phyloP scores from a whole-genome alignment of 306 rosid species.

The Glycine tomentella region DNA sequence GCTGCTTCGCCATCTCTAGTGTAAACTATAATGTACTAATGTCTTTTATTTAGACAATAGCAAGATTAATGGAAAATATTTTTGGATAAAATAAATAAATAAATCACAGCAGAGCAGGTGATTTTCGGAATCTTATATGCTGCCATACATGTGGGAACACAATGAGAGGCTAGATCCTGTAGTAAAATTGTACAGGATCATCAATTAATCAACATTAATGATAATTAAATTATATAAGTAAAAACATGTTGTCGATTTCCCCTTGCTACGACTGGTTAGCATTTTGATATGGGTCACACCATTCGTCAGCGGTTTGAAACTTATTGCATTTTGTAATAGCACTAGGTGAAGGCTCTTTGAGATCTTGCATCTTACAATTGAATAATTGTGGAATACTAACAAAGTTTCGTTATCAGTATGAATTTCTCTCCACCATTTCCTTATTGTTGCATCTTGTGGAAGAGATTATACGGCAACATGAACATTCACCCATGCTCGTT shows the following conservation, averaged over 20 bases:
- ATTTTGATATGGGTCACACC: slow-evolving; percentile 8
- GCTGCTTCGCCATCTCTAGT: too few relatives aligned
- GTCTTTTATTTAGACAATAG: too few relatives aligned
- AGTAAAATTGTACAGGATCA: background rate
- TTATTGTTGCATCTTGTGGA: background rate
- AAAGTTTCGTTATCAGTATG: background rate
- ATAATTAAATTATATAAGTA: background rate
- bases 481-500: background rate
- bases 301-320: slow-evolving; percentile 15
- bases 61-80: too few relatives aligned
- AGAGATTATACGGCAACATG: slow-evolving; percentile 8
- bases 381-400: slow-evolving; percentile 1
- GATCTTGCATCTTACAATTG: slow-evolving; percentile 28
- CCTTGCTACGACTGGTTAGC: background rate
- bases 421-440: too few relatives aligned
- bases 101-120: background rate
- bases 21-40: too few relatives aligned
- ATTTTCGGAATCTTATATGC: background rate
- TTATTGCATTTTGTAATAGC: slow-evolving; percentile 18
- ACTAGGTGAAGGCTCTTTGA: slow-evolving; percentile 29
- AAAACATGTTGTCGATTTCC: background rate
- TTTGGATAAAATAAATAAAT: background rate
- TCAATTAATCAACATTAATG: slow-evolving; percentile 11
- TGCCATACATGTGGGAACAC: background rate
- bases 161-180: background rate